phyloP scores from a whole-genome alignment of 495 filamentous ascomycete genomes.

The Extremus antarcticus region DNA sequence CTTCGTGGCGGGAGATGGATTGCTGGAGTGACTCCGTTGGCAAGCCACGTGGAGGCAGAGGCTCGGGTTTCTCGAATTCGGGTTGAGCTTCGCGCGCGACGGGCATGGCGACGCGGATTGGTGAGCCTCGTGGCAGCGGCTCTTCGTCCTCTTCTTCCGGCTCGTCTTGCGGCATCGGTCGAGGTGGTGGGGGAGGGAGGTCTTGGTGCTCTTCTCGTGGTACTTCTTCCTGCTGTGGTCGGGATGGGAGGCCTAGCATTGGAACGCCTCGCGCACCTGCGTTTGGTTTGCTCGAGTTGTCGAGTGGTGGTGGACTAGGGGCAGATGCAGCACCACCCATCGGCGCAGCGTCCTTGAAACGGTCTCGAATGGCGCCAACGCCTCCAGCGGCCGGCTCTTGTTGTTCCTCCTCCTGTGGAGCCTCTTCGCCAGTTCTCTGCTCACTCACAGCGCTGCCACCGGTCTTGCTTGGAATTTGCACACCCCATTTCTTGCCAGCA shows the following conservation, averaged over 20 bases:
- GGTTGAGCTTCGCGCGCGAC: conserved; percentile 53
- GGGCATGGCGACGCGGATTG: conserved; percentile 79
- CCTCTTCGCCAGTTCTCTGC: conserved; percentile 17
- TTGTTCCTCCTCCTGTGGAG: conserved; percentile 41
- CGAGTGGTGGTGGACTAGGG: conserved; percentile 53
- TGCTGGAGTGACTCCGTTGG: conserved; percentile 48
- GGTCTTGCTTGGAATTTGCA: conserved; percentile 62
- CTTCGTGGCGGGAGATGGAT: conserved; percentile 49
- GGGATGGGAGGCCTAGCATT: conserved; percentile 60
- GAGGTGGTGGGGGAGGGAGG: conserved; percentile 46
- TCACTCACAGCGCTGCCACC: conserved; percentile 51
- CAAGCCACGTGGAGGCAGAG: conserved; percentile 35
- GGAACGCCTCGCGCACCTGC: conserved; percentile 49
- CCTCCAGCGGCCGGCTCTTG: conserved; percentile 45
- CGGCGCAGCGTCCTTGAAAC: conserved; percentile 58
- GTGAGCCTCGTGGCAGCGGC: conserved; percentile 48
- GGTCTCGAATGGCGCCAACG: conserved; percentile 61
- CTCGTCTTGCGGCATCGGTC: conserved; percentile 37
- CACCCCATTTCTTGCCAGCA: conserved; percentile 73
- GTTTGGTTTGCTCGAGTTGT: conserved; percentile 50
- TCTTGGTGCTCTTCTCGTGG: conserved; percentile 38
- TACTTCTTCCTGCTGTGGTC: conserved; percentile 42
- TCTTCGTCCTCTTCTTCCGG: conserved; percentile 24
- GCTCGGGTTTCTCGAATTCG: conserved; percentile 42
- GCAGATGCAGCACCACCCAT: conserved; percentile 48